phyloP scores from a whole-genome alignment of 2,329 filamentous ascomycete species.

The Thermomyces lanuginosus region DNA sequence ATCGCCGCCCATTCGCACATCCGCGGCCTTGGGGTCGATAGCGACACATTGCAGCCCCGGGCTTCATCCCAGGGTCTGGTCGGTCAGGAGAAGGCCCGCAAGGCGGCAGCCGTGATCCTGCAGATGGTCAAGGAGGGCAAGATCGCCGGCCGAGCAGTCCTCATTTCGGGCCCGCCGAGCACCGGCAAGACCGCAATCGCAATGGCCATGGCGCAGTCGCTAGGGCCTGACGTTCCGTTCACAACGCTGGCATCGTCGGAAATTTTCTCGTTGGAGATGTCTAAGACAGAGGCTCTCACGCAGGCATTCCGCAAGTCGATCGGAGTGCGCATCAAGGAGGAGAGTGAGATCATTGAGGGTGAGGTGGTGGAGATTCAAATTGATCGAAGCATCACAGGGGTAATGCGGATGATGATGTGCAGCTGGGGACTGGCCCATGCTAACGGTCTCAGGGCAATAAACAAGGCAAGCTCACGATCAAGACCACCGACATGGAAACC shows the following conservation, averaged over 20 bases:
- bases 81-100: slow-evolving; percentile 89
- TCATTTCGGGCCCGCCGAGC: slow-evolving; percentile 90
- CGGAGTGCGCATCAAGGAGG: slow-evolving; percentile 93
- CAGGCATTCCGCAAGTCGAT: slow-evolving; percentile 99
- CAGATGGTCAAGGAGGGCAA: slow-evolving; percentile 99
- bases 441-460: slow-evolving; percentile 52
- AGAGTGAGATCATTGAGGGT: slow-evolving; percentile 97
- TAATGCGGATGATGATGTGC: slow-evolving; percentile 13
- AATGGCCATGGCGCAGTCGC: slow-evolving; percentile 95
- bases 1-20: slow-evolving; percentile 98
- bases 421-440: slow-evolving; percentile 7
- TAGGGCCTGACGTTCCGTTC: slow-evolving; percentile 88
- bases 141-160: slow-evolving; percentile 84
- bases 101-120: slow-evolving; percentile 86
- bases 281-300: slow-evolving; percentile 93
- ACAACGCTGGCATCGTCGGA: slow-evolving; percentile 91
- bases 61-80: slow-evolving; percentile 79
- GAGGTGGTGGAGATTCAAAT: slow-evolving; percentile 99
- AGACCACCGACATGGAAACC: slow-evolving; percentile 99
- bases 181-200: slow-evolving; percentile 97
- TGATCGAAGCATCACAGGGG: slow-evolving; percentile 84
- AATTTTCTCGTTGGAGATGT: slow-evolving; percentile 98
- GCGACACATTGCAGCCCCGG: slow-evolving; percentile 76
- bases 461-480: slow-evolving; percentile 97
- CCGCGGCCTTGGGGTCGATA: slow-evolving; percentile 82